phyloP scores from a whole-genome alignment of 1,139 yeast species.

The Saccharomyces uvarum region DNA sequence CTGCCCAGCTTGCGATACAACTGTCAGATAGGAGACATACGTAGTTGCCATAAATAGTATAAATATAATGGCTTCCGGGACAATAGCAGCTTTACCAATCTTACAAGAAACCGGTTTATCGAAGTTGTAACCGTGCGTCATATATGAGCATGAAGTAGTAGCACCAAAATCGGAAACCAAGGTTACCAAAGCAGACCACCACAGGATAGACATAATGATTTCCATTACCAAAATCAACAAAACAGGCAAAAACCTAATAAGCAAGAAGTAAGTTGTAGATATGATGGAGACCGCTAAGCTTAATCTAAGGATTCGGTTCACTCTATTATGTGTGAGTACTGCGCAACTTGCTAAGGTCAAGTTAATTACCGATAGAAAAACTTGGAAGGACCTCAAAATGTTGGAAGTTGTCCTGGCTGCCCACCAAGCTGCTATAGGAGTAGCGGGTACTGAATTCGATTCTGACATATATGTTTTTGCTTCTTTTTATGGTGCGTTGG shows the following conservation, averaged over 20 bases:
- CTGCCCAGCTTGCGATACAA: background rate
- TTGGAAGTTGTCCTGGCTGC: background rate
- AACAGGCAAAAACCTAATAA: background rate
- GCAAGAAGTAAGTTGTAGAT: background rate
- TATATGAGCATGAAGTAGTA: no score
- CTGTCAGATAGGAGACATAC: background rate
- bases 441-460: background rate
- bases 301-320: background rate
- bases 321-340: background rate
- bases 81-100: background rate
- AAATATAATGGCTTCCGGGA: background rate
- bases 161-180: background rate
- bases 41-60: background rate
- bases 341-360: background rate
- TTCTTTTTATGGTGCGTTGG: background rate
- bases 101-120: background rate
- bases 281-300: background rate
- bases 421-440: background rate
- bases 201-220: background rate
- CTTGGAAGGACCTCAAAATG: background rate
- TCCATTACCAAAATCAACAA: background rate
- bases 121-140: no score
- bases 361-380: background rate
- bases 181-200: background rate
- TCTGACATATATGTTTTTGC: background rate